phyloP scores from a whole-genome alignment of 352 stramenopile species.

The Phytophthora kernoviae region DNA sequence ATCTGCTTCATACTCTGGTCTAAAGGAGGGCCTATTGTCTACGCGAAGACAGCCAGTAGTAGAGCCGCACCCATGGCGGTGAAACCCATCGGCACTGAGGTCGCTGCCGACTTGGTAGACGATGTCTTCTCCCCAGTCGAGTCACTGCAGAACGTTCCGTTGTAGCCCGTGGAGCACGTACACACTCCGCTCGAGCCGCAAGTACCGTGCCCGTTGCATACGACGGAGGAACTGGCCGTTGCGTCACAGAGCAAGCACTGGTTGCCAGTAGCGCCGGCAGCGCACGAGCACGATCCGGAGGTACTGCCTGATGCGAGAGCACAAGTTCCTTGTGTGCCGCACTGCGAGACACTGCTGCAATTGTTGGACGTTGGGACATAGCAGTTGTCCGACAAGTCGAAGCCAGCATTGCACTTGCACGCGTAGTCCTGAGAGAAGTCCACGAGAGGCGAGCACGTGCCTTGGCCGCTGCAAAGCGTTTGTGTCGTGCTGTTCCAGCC shows the following conservation, averaged over 20 bases:
- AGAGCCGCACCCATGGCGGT: conserved; percentile 18
- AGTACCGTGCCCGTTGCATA: conserved; percentile 59
- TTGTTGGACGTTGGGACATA: conserved; percentile 55
- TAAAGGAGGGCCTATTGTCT: background rate
- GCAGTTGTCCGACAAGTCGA: conserved; percentile 63
- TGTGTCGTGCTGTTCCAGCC: conserved; percentile 47
- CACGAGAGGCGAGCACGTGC: conserved; percentile 65
- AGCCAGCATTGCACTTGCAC: conserved; percentile 82
- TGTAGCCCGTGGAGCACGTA: conserved; percentile 63
- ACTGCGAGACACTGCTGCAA: conserved; percentile 78
- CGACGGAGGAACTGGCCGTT: conserved; percentile 21
- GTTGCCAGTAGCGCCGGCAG: conserved; percentile 53
- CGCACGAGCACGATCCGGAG: conserved; percentile 54
- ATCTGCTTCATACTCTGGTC: background rate
- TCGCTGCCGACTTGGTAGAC: conserved; percentile 13
- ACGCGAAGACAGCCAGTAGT: conserved; percentile 37
- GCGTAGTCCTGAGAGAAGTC: conserved; percentile 68
- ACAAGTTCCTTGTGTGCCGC: conserved; percentile 61
- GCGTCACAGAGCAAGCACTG: conserved; percentile 72
- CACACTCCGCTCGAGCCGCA: conserved; percentile 53
- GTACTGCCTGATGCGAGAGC: conserved; percentile 29
- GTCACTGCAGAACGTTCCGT: conserved; percentile 62
- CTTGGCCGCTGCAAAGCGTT: conserved; percentile 71
- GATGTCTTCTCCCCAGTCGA: conserved; percentile 20
- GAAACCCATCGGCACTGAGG: conserved; percentile 16